phyloP scores from a whole-genome alignment of 1,284 basidiomycete species.

The Leccinum subspadiceum region DNA sequence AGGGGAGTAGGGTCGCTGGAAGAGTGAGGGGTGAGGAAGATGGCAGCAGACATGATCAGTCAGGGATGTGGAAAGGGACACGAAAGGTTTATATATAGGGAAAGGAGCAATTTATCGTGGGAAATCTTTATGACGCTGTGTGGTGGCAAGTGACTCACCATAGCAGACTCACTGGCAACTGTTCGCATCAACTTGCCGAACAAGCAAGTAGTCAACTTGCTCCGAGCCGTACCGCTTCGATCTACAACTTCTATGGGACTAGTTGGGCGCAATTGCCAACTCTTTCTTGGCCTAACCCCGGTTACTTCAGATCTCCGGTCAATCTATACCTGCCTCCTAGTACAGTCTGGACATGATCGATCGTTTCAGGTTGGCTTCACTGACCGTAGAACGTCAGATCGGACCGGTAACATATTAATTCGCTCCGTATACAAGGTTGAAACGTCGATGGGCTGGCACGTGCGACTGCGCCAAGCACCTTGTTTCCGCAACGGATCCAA shows the following conservation, averaged over 20 bases:
- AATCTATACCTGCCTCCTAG: neutral
- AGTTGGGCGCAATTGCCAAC: neutral
- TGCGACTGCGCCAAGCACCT: neutral
- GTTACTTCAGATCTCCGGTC: neutral
- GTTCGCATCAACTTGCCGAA: too few relatives aligned
- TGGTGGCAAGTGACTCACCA: too few relatives aligned
- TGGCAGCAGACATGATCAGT: neutral
- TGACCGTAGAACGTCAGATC: neutral
- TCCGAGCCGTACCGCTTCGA: too few relatives aligned
- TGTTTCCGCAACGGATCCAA: neutral
- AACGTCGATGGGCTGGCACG: conserved; percentile 1
- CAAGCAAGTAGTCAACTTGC: too few relatives aligned
- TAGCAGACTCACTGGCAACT: too few relatives aligned
- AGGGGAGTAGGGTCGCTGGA: conserved; percentile 3
- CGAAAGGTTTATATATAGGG: conserved; percentile 4
- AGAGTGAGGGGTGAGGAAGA: conserved; percentile 8
- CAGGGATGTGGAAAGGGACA: neutral
- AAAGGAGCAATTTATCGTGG: conserved; percentile 22
- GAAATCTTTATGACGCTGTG: conserved; percentile 10
- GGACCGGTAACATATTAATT: neutral
- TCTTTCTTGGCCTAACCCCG: neutral
- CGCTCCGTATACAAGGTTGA: neutral
- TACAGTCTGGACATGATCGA: neutral
- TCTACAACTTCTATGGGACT: too few relatives aligned
- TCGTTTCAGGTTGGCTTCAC: neutral